A percentile compares a stretch with the other conserved stretches of the same genome.
Conservation (phyloP, 148 eudicot genomes). For the Rhododendron ferrugineum region DNA sequence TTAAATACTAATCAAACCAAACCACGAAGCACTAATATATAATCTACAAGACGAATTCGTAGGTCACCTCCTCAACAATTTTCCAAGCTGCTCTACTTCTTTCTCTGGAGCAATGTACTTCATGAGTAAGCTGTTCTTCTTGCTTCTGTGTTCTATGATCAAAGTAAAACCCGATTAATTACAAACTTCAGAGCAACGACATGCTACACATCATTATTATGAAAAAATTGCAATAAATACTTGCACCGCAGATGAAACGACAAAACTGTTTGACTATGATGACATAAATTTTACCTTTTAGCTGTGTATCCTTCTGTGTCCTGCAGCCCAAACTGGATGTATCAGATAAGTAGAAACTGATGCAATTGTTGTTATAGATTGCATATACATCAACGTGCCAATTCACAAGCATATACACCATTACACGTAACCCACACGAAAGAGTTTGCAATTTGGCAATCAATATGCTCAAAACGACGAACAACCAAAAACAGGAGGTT, state of each 20-base stretch:
- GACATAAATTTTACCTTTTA: conserved; percentile 7
- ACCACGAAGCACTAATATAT: background rate
- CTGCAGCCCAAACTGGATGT: background rate
- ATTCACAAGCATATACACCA: background rate
- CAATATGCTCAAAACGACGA: background rate
- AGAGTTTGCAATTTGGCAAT: background rate
- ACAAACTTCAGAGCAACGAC: background rate
- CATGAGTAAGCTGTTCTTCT: conserved; percentile 35
- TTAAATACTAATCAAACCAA: background rate
- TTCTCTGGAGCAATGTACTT: conserved; percentile 88
- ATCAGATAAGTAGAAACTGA: conserved; percentile 2
- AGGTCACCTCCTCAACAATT: conserved; percentile 58
- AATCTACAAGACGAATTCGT: background rate
- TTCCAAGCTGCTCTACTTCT: conserved; percentile 91
- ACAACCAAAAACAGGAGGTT: background rate
- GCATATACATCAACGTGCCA: background rate
- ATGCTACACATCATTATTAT: background rate
- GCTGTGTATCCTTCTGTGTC: background rate
- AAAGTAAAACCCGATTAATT: conserved; percentile 2
- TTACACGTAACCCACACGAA: background rate
- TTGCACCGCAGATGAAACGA: background rate
- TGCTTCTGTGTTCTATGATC: conserved; percentile 34
- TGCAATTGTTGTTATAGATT: background rate
- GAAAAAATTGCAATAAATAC: background rate
- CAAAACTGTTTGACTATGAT: background rate